Percentiles rank a stretch among this genome's conserved stretches.
Evolutionary conservation across 1,284 basidiomycete species (phyloP).

Genomic region (Malassezia nana): DNA sequence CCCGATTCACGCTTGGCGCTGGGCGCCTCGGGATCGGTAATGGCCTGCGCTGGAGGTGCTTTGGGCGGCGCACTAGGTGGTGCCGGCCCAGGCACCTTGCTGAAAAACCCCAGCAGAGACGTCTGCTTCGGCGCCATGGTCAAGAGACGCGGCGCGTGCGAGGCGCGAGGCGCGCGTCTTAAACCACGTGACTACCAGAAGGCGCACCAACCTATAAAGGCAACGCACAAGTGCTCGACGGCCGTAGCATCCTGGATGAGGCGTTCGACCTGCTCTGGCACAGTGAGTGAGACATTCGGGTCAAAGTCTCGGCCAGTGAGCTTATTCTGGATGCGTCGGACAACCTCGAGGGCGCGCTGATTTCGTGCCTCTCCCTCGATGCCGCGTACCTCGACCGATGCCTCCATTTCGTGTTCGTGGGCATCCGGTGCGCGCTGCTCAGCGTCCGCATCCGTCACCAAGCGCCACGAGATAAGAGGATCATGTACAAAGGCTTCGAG

Average conservation of each 20-base stretch:
- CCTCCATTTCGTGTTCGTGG: conserved; percentile 32
- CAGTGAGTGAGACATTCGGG: conserved; percentile 26
- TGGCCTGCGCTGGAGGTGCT: background rate
- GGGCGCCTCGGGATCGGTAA: too few relatives aligned
- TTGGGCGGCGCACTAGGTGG: background rate
- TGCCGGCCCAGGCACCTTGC: conserved; percentile 3
- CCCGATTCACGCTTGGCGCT: background rate
- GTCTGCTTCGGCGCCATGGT: conserved; percentile 16
- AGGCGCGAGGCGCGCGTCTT: background rate
- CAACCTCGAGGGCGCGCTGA: conserved; percentile 42
- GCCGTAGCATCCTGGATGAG: conserved; percentile 42
- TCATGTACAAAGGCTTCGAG: conserved; percentile 69
- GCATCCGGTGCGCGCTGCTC: conserved; percentile 38
- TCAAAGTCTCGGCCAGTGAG: conserved; percentile 42
- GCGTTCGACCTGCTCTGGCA: conserved; percentile 37
- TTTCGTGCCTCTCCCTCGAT: conserved; percentile 33
- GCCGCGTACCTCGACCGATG: conserved; percentile 8
- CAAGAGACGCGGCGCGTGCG: background rate
- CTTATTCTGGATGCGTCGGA: conserved; percentile 45
- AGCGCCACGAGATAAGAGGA: conserved; percentile 56
- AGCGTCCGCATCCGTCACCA: conserved; percentile 31
- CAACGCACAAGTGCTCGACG: conserved; percentile 41
- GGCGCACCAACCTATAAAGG: conserved; percentile 45
- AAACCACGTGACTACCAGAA: conserved; percentile 27
- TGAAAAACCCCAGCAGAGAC: conserved; percentile 18